Evolutionary conservation across 768 basidiomycete genomes (phyloP), one percentile per base, ranked within the genome.

Genomic region (Trichaptum fuscoviolaceum): DNA sequence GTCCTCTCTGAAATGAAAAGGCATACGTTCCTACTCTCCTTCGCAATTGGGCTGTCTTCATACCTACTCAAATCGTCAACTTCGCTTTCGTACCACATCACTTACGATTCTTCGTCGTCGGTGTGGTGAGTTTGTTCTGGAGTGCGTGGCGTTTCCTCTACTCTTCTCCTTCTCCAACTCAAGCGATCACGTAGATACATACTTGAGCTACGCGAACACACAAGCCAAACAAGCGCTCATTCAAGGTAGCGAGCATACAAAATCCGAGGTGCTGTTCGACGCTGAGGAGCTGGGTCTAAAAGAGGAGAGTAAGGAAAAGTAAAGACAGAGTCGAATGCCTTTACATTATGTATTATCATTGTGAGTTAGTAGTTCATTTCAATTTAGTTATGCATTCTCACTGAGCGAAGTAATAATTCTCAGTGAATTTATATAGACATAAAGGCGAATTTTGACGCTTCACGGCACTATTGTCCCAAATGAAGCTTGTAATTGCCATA

Each of bases 91-190:
- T 93, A 0, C 93, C 93, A 1, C 87, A 84, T 4, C 92, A 94
- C 70, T 76, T 93, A 36, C 86, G 92, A 42, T 88, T 94, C 64
- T 82, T 89, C 23, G 80, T 89, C 23, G 85, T 95, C 25, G 84
- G 91, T 71, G 83, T 90, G 12, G 90, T 93, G 63, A 89, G 88
- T 71, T 81, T 93, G 67, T 90, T 90, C 78, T 92, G 90, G 91
- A 93, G 91, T 93, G 73, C 60, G 89, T 83, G 10, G 24, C 26
- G 58, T 52, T 66, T 64, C n/a, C 35, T 68, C 63, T 63, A 58
- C 10, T 60, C 20, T 8, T 6, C n/a, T 20, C 34, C 20, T 25
- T 5, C 24, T 66, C 66, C 66, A n/a, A 36, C 69, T 59, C 30
- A 57, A 20, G 57, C 35, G 6, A 63, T n/a, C 23, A 1, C n/a